A percentile compares a stretch with the other conserved stretches of the same genome.
Evolutionary conservation across 768 basidiomycete species (phyloP).

Genomic region (Clitopilus hobsonii): DNA sequence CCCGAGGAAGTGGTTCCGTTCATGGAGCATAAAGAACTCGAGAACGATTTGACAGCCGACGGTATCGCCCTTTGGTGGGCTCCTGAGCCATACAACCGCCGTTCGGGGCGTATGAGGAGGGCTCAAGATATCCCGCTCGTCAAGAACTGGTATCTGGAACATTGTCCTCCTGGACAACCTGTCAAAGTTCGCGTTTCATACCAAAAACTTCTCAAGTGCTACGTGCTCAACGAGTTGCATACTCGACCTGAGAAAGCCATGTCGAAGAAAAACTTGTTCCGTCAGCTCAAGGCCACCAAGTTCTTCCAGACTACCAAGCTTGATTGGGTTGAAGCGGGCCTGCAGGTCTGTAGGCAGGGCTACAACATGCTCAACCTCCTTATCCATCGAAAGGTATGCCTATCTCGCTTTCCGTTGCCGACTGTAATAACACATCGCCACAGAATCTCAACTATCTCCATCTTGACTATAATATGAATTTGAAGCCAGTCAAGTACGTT

Average conservation of each 20-base stretch:
- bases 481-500: slow-evolving; percentile 87
- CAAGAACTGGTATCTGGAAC: slow-evolving; percentile 98
- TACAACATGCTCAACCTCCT: slow-evolving; percentile 99
- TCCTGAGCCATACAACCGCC: slow-evolving; percentile 89
- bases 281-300: slow-evolving; percentile 95
- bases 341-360: slow-evolving; percentile 97
- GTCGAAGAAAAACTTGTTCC: slow-evolving; percentile 97
- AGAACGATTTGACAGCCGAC: slow-evolving; percentile 91
- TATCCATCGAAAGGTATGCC: slow-evolving; percentile 89
- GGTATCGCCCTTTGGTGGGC: slow-evolving; percentile 99
- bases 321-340: slow-evolving; percentile 98
- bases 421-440: neutral
- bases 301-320: slow-evolving; percentile 98
- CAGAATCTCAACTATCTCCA: slow-evolving; percentile 92
- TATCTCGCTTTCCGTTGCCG: neutral
- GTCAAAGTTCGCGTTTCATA: slow-evolving; percentile 99
- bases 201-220: slow-evolving; percentile 95
- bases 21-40: slow-evolving; percentile 70
- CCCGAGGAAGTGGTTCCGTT: slow-evolving; percentile 78
- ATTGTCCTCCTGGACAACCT: slow-evolving; percentile 92
- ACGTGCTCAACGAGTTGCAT: slow-evolving; percentile 90
- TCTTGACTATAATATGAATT: slow-evolving; percentile 96
- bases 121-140: slow-evolving; percentile 95
- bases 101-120: slow-evolving; percentile 88
- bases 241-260: slow-evolving; percentile 90